phyloP scores from a whole-genome alignment of 2,329 filamentous ascomycete species.

The Reticulascus tulasneorum region DNA sequence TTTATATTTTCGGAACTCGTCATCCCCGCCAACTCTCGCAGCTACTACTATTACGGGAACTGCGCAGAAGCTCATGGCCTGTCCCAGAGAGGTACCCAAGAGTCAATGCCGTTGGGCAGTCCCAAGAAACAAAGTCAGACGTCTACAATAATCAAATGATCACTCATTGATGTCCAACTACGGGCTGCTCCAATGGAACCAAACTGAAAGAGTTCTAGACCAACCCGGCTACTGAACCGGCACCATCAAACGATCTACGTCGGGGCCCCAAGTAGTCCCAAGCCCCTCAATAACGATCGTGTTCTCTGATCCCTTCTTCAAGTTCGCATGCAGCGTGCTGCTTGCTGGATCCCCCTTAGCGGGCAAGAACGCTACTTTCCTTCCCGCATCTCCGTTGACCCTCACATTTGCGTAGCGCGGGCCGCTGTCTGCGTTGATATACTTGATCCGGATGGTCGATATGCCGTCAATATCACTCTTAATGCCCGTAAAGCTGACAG shows the following conservation, averaged over 20 bases:
- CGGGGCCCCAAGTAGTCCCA: conserved; percentile 48
- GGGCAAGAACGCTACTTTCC: conserved; percentile 53
- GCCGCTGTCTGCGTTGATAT: conserved; percentile 50
- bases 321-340: conserved; percentile 42
- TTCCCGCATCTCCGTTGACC: conserved; percentile 51
- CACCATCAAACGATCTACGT: conserved; percentile 52
- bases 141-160: too few relatives aligned
- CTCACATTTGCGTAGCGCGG: conserved; percentile 50
- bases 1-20: too few relatives aligned
- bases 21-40: too few relatives aligned
- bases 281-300: conserved; percentile 41
- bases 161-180: too few relatives aligned
- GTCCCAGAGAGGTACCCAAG: too few relatives aligned
- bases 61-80: too few relatives aligned
- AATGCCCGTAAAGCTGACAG: conserved; percentile 43
- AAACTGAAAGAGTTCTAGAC: too few relatives aligned
- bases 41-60: too few relatives aligned
- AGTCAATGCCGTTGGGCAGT: too few relatives aligned
- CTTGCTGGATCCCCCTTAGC: conserved; percentile 37
- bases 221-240: too few relatives aligned
- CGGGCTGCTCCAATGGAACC: too few relatives aligned
- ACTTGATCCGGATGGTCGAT: conserved; percentile 52
- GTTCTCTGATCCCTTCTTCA: conserved; percentile 47
- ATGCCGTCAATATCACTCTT: conserved; percentile 39
- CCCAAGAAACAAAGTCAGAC: too few relatives aligned